phyloP scores from a whole-genome alignment of 1,284 basidiomycete species.

The Fomitopsis betulina region DNA sequence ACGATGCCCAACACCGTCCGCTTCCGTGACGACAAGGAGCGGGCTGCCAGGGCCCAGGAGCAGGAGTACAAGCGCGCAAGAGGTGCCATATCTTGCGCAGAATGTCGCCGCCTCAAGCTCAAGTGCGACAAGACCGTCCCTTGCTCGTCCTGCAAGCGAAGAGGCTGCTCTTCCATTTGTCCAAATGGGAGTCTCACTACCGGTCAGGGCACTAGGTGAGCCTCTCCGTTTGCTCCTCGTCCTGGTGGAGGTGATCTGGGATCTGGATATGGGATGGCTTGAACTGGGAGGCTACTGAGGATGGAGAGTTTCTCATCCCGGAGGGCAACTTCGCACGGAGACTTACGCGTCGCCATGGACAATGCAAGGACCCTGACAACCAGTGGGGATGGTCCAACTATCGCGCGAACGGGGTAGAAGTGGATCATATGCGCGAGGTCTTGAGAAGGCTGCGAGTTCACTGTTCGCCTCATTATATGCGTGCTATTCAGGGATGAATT shows the following conservation, averaged over 20 bases:
- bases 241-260: not conserved
- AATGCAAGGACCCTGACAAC: too few relatives aligned
- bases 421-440: too few relatives aligned
- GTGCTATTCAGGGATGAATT: too few relatives aligned
- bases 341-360: too few relatives aligned
- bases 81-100: conserved; percentile 68
- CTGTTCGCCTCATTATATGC: too few relatives aligned
- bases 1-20: conserved; percentile 10
- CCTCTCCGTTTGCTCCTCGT: conserved; percentile 3
- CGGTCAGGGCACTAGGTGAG: conserved; percentile 71
- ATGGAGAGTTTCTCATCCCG: too few relatives aligned
- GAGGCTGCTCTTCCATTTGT: conserved; percentile 64
- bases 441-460: too few relatives aligned
- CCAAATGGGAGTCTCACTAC: conserved; percentile 50
- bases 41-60: conserved; percentile 42
- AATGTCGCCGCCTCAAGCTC: conserved; percentile 57
- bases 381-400: too few relatives aligned
- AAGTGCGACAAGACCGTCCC: conserved; percentile 56
- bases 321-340: too few relatives aligned
- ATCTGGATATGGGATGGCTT: not conserved
- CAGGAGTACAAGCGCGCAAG: conserved; percentile 62
- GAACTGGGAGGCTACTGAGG: too few relatives aligned
- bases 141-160: conserved; percentile 68
- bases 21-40: conserved; percentile 33
- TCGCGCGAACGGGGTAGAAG: too few relatives aligned